Conservation (phyloP, 169 alveolate genomes). For the Eimeria maxima region DNA sequence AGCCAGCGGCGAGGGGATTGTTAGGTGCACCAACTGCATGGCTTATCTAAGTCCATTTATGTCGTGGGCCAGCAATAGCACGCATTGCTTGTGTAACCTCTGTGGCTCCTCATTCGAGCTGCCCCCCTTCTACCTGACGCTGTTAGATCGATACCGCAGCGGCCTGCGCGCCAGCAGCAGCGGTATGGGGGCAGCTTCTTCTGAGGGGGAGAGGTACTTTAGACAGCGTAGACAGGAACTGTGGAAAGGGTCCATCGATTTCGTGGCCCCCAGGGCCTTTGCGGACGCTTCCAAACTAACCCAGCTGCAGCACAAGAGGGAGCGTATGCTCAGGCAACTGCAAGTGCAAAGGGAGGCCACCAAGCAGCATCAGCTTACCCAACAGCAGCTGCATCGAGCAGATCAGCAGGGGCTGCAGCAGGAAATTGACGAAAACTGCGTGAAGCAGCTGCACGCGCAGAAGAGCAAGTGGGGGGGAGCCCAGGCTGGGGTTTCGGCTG, state of each 20-base stretch:
- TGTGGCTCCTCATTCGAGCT: slow-evolving; percentile 85
- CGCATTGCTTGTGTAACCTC: slow-evolving; percentile 86
- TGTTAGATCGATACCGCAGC: slow-evolving; percentile 75
- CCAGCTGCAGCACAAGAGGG: slow-evolving; percentile 67
- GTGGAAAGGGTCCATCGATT: slow-evolving; percentile 83
- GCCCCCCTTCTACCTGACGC: slow-evolving; percentile 76
- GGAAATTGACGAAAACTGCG: neutral
- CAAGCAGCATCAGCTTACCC: slow-evolving; percentile 60
- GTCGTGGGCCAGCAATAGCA: slow-evolving; percentile 85
- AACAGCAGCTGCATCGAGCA: slow-evolving; percentile 58
- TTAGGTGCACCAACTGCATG: slow-evolving; percentile 86
- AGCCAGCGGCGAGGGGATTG: slow-evolving; percentile 77
- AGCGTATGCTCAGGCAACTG: slow-evolving; percentile 32
- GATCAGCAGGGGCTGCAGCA: slow-evolving; percentile 8
- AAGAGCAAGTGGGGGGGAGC: slow-evolving; percentile 46
- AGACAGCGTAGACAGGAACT: slow-evolving; percentile 49
- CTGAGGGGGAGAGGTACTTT: slow-evolving; percentile 21
- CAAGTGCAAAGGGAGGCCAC: neutral
- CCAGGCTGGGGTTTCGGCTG: slow-evolving; percentile 10
- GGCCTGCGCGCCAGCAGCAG: slow-evolving; percentile 56
- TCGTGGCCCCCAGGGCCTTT: slow-evolving; percentile 80
- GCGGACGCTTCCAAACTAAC: slow-evolving; percentile 54
- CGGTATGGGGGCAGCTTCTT: slow-evolving; percentile 31
- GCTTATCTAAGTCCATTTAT: slow-evolving; percentile 87
- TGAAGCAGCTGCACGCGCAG: slow-evolving; percentile 14